phyloP scores from a whole-genome alignment of 331 rosid species.

The Ulmus americana region DNA sequence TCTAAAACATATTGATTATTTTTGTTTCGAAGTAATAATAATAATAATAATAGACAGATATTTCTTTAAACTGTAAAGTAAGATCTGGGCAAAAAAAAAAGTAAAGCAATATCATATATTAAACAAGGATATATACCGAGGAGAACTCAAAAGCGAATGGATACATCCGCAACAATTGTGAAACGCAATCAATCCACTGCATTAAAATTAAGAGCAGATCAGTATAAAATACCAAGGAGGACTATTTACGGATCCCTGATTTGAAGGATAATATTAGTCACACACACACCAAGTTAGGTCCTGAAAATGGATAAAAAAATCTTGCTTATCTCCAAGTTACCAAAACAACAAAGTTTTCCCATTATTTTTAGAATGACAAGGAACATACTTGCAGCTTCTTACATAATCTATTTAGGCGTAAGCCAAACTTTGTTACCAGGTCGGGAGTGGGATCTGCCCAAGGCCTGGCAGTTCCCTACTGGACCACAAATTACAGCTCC shows the following conservation, averaged over 20 bases:
- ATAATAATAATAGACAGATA: neutral
- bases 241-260: neutral
- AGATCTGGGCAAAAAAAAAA: no score
- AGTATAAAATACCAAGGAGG: slow-evolving; percentile 16
- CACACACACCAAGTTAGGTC: neutral
- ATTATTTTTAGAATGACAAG: neutral
- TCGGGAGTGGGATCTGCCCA: neutral
- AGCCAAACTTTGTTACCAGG: neutral
- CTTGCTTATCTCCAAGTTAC: neutral
- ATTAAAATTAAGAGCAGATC: slow-evolving; percentile 19
- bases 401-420: neutral
- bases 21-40: no score
- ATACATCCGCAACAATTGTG: slow-evolving; percentile 87
- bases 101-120: neutral
- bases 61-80: neutral
- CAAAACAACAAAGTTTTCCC: neutral
- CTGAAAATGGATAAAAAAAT: neutral
- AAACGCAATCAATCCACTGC: slow-evolving; percentile 96
- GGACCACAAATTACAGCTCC: neutral
- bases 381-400: neutral
- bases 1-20: no score
- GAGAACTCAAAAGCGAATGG: slow-evolving; percentile 93
- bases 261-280: neutral
- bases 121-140: slow-evolving; percentile 50
- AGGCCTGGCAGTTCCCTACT: neutral